A percentile compares a stretch with the other conserved stretches of the same genome.
Evolutionary conservation across 2,329 filamentous ascomycete species (phyloP).

Genomic region (Colletotrichum salicis): DNA sequence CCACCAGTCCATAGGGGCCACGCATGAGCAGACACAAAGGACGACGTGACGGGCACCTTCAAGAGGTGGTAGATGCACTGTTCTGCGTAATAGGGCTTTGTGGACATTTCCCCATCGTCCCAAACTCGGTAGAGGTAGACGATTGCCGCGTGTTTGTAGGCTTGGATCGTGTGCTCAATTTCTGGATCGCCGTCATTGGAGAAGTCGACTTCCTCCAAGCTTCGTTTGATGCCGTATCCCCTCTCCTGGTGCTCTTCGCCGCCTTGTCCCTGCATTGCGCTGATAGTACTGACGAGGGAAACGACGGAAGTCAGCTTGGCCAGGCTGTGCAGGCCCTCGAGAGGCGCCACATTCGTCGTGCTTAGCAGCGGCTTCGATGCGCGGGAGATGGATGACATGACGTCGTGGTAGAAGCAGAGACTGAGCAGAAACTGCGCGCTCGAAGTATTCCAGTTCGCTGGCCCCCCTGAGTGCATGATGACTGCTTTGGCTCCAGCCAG

Average conservation of each 20-base stretch:
- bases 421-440: constrained; percentile 43
- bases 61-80: constrained; percentile 41
- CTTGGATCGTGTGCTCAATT: constrained; percentile 42
- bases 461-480: constrained; percentile 38
- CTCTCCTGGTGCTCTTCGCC: constrained; percentile 12
- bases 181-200: constrained; percentile 23
- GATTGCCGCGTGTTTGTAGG: constrained; percentile 45
- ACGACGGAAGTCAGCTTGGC: constrained; percentile 38
- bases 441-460: constrained; percentile 36
- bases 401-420: constrained; percentile 45
- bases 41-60: constrained; percentile 40
- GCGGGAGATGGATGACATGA: constrained; percentile 43
- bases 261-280: constrained; percentile 38
- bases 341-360: constrained; percentile 36
- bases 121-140: constrained; percentile 46
- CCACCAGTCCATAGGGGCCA: constrained; percentile 47
- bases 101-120: constrained; percentile 38
- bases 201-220: background rate
- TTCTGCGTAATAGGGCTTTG: constrained; percentile 38
- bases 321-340: constrained; percentile 39
- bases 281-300: constrained; percentile 40
- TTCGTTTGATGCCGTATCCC: background rate
- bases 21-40: constrained; percentile 43
- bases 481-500: constrained; percentile 44
- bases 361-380: constrained; percentile 41